Evolutionary conservation across 352 stramenopile genomes (phyloP).

Genomic region (Aphanomyces stellatus): DNA sequence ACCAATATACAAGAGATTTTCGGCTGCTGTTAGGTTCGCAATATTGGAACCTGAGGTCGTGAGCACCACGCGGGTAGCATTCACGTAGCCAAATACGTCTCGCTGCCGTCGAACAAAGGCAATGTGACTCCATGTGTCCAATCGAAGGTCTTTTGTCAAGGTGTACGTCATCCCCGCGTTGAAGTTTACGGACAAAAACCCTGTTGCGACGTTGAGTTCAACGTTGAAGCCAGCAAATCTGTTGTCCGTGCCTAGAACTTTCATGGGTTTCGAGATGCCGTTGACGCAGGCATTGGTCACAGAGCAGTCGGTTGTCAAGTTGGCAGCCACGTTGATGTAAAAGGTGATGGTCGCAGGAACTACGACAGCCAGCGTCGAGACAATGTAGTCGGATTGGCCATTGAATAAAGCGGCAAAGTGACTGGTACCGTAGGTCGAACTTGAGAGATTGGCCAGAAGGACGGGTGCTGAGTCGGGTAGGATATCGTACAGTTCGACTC

Average conservation of each 20-base stretch:
- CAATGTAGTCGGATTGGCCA: not conserved
- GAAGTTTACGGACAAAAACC: not conserved
- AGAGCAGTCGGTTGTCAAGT: constrained; percentile 3
- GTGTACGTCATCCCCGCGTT: not conserved
- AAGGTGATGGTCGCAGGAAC: not conserved
- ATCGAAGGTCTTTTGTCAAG: not conserved
- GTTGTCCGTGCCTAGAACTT: not conserved
- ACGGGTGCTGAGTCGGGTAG: not conserved
- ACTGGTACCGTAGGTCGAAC: not conserved
- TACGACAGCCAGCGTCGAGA: not conserved
- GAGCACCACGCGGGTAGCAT: not conserved
- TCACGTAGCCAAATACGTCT: constrained; percentile 10
- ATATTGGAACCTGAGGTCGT: not conserved
- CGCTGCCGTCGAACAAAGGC: not conserved
- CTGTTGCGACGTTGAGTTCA: not conserved
- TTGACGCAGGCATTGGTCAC: constrained; percentile 2
- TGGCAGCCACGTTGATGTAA: not conserved
- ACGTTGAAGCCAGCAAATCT: not conserved
- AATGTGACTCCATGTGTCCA: not conserved
- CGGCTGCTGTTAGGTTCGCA: not conserved
- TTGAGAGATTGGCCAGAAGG: constrained; percentile 2
- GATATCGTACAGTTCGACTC: constrained; percentile 11
- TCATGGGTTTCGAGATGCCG: constrained; percentile 2
- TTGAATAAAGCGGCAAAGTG: not conserved
- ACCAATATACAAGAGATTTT: not conserved